These are phyloP conservation scores for Ilyonectria mors-panacis DNA, from an alignment of 2,329 filamentous ascomycete genomes.

Conservation along the genomic window DNA sequence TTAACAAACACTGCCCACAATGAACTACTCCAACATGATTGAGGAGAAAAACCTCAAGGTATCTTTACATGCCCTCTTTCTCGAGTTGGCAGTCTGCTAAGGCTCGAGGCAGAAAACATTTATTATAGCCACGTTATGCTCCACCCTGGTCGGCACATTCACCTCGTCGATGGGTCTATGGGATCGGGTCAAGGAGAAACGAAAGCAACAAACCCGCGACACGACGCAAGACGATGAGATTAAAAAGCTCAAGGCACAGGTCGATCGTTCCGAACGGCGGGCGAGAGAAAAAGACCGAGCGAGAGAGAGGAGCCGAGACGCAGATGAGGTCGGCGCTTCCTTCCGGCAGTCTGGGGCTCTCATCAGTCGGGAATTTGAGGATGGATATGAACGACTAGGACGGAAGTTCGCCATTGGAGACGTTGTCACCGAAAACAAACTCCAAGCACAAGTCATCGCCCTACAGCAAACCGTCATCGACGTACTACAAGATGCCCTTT, in stretches of 20 bases:
- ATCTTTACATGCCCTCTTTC: not conserved
- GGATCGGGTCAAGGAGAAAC: conserved; percentile 44
- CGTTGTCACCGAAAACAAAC: conserved; percentile 44
- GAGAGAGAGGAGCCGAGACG: conserved; percentile 13
- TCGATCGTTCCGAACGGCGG: conserved; percentile 31
- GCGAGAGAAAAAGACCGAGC: conserved; percentile 2
- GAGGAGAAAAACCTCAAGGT: conserved; percentile 48
- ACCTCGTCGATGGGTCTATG: conserved; percentile 48
- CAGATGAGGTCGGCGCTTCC: conserved; percentile 40
- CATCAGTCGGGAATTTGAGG: conserved; percentile 46
- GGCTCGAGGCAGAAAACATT: conserved; percentile 41
- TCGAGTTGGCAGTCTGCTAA: conserved; percentile 13
- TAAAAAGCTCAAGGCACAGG: conserved; percentile 41
- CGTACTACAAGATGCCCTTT: conserved; percentile 43
- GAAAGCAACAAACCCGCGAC: conserved; percentile 42
- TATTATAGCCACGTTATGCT: conserved; percentile 46
- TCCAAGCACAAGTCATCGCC: conserved; percentile 45
- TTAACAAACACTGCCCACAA: conserved; percentile 12
- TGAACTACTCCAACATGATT: conserved; percentile 46
- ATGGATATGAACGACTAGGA: conserved; percentile 42
- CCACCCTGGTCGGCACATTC: conserved; percentile 46
- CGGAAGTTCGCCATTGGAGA: conserved; percentile 43
- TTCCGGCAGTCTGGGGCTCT: conserved; percentile 42
- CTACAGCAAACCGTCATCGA: conserved; percentile 47
- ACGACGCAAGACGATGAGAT: conserved; percentile 46